Base-by-base conservation (phyloP, 768 basidiomycete genomes). In the Chalciporus pseudorubinellus region DNA sequence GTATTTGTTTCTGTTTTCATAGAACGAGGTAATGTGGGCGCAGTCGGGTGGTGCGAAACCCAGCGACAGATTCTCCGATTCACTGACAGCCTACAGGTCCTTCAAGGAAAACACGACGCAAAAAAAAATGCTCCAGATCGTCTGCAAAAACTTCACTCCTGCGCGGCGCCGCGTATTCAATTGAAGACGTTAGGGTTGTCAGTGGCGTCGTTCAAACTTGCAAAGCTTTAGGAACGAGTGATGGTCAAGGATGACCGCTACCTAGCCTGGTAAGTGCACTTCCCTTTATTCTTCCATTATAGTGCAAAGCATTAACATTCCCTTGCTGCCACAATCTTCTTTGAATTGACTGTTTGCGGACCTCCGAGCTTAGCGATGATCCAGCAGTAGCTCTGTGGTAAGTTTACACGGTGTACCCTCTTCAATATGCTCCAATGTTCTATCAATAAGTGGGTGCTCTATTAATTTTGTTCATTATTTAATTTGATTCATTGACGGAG, bases 1-100 rank as follows among this genome's bases (percentile, higher is more conserved):
- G 44, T 60, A 51, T 60, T 60, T 60, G 59, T 51, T 60, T 57
- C 50, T 60, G 59, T 60, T 60, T 57, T 60, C 46, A 31, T 14
- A 31, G 46, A 34, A 31, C 26, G 44, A 20, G 22, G 39, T 20
- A 19, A 21, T 9, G 18, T 39, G 39, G 39, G 33, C 18, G 20
- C 29, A 24, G 44, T 33, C 31, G 40, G 31, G 19, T 28, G 40
- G 28, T 49, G 42, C 40, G 48, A 61, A 61, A 57, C 55, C 55
- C 59, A 60, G 55, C 55, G 53, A 60, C 58, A 48, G 21, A 51
- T 59, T 56, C 58, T 59, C 53, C 58, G 58, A 60, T 43, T 53
- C 41, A 54, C 53, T 38, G 42, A 49, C 59, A 52, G 36, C 10
- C 3, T 6, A 11, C 8, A 31, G 13, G 29, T 11, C 7, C 29